Conservation (phyloP, 2,329 filamentous ascomycete species). For the Podosphaera xanthii region DNA sequence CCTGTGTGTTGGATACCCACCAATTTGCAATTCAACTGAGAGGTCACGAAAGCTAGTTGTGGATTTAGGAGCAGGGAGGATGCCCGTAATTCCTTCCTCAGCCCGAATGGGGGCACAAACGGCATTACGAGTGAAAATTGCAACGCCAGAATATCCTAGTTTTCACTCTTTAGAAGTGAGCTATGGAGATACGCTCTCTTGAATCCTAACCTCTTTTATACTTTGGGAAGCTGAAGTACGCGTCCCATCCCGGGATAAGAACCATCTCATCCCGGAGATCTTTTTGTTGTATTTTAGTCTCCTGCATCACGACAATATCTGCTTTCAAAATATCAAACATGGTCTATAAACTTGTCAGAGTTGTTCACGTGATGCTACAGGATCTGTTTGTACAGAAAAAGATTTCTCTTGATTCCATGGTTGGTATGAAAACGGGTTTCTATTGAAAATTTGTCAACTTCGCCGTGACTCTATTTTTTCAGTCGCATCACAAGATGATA, state of each 20-base stretch:
- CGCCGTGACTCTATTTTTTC: too few species aligned
- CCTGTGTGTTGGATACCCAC: constrained; percentile 54
- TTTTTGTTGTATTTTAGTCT: constrained; percentile 87
- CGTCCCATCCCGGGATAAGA: constrained; percentile 82
- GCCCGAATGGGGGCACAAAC: constrained; percentile 70
- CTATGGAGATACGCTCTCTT: background rate
- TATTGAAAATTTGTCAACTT: constrained; percentile 14
- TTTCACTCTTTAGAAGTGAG: background rate
- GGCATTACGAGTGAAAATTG: constrained; percentile 77
- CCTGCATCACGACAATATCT: constrained; percentile 87
- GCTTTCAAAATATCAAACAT: constrained; percentile 91
- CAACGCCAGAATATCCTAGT: constrained; percentile 81
- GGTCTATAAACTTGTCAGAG: constrained; percentile 23
- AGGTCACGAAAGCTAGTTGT: constrained; percentile 51
- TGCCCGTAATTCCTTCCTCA: constrained; percentile 80
- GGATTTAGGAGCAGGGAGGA: constrained; percentile 51
- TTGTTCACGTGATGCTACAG: background rate
- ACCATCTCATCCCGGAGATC: constrained; percentile 92
- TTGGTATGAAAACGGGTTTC: constrained; percentile 65
- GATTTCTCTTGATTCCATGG: constrained; percentile 54
- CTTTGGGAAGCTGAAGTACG: constrained; percentile 79
- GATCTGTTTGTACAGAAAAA: constrained; percentile 31
- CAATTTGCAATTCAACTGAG: constrained; percentile 52
- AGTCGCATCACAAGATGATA: background rate
- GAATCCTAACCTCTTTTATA: constrained; percentile 57